These are phyloP conservation scores for Protea cynaroides DNA, from an alignment of 164 flowering plant species.

Conservation along the genomic window DNA sequence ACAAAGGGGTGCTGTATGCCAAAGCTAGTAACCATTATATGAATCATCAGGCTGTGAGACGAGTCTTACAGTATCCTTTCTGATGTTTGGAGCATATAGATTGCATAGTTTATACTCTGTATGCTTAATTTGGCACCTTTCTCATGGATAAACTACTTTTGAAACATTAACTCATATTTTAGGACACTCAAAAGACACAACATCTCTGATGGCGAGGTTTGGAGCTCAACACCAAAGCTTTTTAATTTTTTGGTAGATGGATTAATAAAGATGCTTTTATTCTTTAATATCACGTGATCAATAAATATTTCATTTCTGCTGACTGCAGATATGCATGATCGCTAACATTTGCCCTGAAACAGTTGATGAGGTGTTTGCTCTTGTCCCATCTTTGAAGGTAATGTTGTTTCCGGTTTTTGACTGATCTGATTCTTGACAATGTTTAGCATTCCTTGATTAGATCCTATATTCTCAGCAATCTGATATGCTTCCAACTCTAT, in stretches of 20 bases:
- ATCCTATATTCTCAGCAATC: background rate
- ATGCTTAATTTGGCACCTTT: slow-evolving; percentile 5
- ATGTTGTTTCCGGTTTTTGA: slow-evolving; percentile 4
- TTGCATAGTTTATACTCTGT: background rate
- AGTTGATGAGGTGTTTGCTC: slow-evolving; percentile 69
- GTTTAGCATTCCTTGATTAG: background rate
- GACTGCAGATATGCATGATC: slow-evolving; percentile 70
- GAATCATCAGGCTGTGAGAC: slow-evolving; percentile 42
- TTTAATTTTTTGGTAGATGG: too few relatives aligned
- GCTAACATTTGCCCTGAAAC: slow-evolving; percentile 68
- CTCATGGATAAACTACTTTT: slow-evolving; percentile 3
- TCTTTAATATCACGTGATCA: background rate
- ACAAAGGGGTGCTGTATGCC: slow-evolving; percentile 63
- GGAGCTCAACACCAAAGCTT: slow-evolving; percentile 6
- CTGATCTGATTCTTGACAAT: too few relatives aligned
- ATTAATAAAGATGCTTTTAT: background rate
- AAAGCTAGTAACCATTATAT: slow-evolving; percentile 37
- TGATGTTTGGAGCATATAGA: background rate
- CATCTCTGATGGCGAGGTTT: slow-evolving; percentile 77
- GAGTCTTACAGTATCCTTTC: slow-evolving; percentile 75
- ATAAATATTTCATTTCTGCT: slow-evolving; percentile 8
- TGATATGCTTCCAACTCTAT: background rate
- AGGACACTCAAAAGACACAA: slow-evolving; percentile 58
- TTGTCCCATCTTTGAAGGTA: slow-evolving; percentile 86
- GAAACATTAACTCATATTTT: slow-evolving; percentile 39